These are phyloP conservation scores for Phanerodontia chrysosporium DNA, from an alignment of 768 basidiomycete species.

Conservation along the genomic window DNA sequence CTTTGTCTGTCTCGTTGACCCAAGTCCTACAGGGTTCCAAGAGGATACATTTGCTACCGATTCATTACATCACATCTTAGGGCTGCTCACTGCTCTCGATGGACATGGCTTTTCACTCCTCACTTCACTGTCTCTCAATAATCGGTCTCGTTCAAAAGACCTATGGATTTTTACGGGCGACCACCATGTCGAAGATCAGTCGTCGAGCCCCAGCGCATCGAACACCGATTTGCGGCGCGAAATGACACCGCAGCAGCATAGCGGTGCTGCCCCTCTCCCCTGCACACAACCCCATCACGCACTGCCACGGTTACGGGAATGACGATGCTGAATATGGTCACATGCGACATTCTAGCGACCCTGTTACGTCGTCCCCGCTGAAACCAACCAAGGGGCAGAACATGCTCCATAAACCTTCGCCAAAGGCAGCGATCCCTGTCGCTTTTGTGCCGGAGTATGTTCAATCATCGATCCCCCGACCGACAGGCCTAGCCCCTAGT, in stretches of 20 bases:
- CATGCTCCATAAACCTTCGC: slow-evolving; percentile 55
- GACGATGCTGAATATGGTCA: neutral
- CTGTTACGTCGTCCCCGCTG: slow-evolving; percentile 16
- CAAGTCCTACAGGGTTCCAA: slow-evolving; percentile 56
- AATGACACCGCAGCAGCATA: slow-evolving; percentile 5
- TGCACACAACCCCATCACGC: neutral
- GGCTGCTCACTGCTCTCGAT: slow-evolving; percentile 64
- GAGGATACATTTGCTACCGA: slow-evolving; percentile 73
- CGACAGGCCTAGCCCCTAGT: neutral
- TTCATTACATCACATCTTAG: slow-evolving; percentile 66
- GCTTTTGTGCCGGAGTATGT: slow-evolving; percentile 35
- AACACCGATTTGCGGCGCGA: slow-evolving; percentile 30
- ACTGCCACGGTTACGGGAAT: neutral
- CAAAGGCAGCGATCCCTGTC: slow-evolving; percentile 57
- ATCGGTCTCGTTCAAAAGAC: slow-evolving; percentile 69
- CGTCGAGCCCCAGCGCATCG: slow-evolving; percentile 31
- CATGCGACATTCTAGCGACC: neutral
- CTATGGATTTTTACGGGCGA: slow-evolving; percentile 72
- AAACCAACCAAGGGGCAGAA: slow-evolving; percentile 25
- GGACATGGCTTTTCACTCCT: slow-evolving; percentile 63
- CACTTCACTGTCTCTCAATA: slow-evolving; percentile 67
- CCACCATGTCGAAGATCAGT: slow-evolving; percentile 28
- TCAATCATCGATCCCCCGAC: neutral
- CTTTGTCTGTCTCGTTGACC: slow-evolving; percentile 3
- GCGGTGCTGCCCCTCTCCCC: neutral